Evolutionary conservation across 371 early-diverging fungal genomes (phyloP).

Genomic region (Actinomortierella wolfii): DNA sequence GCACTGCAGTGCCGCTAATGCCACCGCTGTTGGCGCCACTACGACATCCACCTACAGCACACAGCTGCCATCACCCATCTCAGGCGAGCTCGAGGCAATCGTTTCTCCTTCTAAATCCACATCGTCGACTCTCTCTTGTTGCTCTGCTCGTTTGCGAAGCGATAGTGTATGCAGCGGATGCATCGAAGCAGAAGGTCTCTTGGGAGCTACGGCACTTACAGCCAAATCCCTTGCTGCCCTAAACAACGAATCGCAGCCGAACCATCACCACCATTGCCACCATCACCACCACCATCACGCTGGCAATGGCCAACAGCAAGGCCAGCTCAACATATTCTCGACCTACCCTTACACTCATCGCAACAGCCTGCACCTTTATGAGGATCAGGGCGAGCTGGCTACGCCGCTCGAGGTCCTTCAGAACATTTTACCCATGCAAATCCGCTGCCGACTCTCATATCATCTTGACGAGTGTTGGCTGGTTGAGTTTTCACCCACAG

Average conservation of each 20-base stretch:
- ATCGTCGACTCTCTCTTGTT: constrained; percentile 13
- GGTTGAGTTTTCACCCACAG: constrained; percentile 39
- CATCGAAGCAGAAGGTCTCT: constrained; percentile 5
- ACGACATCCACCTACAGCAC: not conserved
- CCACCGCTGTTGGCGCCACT: constrained; percentile 2
- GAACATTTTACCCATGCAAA: constrained; percentile 16
- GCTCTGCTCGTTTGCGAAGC: constrained; percentile 25
- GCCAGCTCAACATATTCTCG: constrained; percentile 1
- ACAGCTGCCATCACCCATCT: too few relatives aligned
- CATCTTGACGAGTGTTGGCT: constrained; percentile 46
- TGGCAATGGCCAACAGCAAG: not conserved
- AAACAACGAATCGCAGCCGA: not conserved
- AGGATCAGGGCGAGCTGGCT: constrained; percentile 15
- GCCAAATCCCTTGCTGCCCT: not conserved
- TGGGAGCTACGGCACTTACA: not conserved
- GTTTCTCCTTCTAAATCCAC: constrained; percentile 13
- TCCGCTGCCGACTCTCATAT: constrained; percentile 27
- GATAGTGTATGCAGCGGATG: constrained; percentile 30
- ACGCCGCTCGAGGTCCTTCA: constrained; percentile 14
- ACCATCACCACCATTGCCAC: not conserved
- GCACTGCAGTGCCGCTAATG: constrained; percentile 1
- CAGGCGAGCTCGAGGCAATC: not conserved
- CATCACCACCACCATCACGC: too few relatives aligned
- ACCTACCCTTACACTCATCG: not conserved
- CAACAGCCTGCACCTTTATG: constrained; percentile 8